Conservation (phyloP, 345 rosid genomes). For the Citrus sp. region DNA sequence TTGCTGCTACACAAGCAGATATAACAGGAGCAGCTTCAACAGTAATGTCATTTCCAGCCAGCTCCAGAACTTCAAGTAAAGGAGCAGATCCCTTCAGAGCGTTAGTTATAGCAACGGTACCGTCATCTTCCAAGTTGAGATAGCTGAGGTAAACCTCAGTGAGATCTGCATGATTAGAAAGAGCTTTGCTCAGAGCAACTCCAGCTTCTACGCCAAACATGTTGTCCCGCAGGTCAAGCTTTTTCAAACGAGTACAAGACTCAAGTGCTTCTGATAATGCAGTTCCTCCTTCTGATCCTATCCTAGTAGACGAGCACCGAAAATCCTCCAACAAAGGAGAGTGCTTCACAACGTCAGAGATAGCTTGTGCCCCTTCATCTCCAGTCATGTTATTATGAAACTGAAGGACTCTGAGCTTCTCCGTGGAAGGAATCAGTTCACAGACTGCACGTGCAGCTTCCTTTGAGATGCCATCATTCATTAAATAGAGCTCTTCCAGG, state of each 20-base stretch:
- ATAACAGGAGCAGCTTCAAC: constrained; percentile 55
- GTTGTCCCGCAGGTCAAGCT: constrained; percentile 86
- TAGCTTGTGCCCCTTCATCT: constrained; percentile 74
- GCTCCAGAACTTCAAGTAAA: constrained; percentile 63
- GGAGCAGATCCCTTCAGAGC: constrained; percentile 72
- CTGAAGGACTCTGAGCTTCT: constrained; percentile 71
- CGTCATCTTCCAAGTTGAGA: constrained; percentile 84
- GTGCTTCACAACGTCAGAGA: constrained; percentile 61
- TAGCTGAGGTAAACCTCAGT: constrained; percentile 77
- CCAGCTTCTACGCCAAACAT: constrained; percentile 85
- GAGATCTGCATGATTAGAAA: constrained; percentile 51
- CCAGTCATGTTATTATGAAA: constrained; percentile 96
- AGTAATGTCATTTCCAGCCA: constrained; percentile 93
- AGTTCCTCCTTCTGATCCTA: constrained; percentile 73
- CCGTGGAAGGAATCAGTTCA: constrained; percentile 83
- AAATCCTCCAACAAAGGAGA: constrained; percentile 72
- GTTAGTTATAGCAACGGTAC: constrained; percentile 53
- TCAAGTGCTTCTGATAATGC: constrained; percentile 77
- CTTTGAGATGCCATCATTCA: constrained; percentile 90
- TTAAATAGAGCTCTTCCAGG: constrained; percentile 78
- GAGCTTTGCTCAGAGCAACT: constrained; percentile 65
- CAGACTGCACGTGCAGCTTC: constrained; percentile 86
- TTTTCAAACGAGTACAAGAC: constrained; percentile 57
- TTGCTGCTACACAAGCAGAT: constrained; percentile 60
- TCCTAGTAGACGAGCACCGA: constrained; percentile 84